These are phyloP conservation scores for Sabuloglossum arenarium DNA, from an alignment of 495 filamentous ascomycete species.

Conservation along the genomic window DNA sequence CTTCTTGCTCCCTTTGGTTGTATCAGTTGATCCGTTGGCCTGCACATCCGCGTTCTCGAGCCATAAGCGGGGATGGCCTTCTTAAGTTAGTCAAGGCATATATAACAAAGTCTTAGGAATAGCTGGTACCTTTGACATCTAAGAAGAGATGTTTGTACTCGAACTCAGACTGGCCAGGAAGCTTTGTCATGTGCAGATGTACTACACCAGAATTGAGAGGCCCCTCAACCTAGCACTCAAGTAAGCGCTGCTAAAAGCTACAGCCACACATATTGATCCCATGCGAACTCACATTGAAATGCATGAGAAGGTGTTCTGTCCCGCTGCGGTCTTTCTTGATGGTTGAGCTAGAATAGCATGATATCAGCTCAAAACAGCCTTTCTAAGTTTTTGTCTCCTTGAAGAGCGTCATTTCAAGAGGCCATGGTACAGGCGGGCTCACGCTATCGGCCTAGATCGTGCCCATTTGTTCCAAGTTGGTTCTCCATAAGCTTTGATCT, in stretches of 20 bases:
- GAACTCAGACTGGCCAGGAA: constrained; percentile 38
- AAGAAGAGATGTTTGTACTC: constrained; percentile 65
- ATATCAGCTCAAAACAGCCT: background rate
- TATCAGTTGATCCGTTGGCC: background rate
- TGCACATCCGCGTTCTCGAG: constrained; percentile 34
- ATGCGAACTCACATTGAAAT: constrained; percentile 48
- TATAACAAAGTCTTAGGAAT: background rate
- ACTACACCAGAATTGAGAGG: constrained; percentile 55
- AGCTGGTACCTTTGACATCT: constrained; percentile 41
- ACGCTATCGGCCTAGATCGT: constrained; percentile 68
- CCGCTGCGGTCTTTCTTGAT: constrained; percentile 49
- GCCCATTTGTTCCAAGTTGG: constrained; percentile 67
- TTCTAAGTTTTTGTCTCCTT: background rate
- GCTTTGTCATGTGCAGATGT: constrained; percentile 53
- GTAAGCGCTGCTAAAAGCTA: background rate
- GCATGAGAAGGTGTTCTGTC: constrained; percentile 64
- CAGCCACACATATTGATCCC: background rate
- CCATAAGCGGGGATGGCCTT: constrained; percentile 34
- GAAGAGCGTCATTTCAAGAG: background rate
- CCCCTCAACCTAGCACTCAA: constrained; percentile 49
- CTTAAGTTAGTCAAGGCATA: constrained; percentile 1
- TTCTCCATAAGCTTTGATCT: constrained; percentile 73
- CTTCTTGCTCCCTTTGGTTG: background rate
- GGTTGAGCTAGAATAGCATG: constrained; percentile 27
- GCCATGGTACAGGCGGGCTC: constrained; percentile 13